A percentile compares a stretch with the other conserved stretches of the same genome.
phyloP scores from a whole-genome alignment of 164 flowering plant genomes.

The Houttuynia cordata region DNA sequence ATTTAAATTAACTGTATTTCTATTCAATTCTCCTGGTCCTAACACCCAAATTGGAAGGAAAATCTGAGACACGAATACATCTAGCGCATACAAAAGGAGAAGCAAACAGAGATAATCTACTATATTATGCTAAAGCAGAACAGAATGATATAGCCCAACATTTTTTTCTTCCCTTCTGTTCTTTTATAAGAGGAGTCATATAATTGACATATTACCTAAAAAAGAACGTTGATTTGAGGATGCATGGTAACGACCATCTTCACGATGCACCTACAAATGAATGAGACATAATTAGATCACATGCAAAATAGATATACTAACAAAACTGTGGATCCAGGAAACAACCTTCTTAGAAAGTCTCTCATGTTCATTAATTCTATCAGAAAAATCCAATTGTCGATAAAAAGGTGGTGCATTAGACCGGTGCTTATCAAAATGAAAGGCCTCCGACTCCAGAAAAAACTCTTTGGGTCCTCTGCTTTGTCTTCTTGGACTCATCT shows the following conservation, averaged over 20 bases:
- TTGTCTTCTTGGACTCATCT: constrained; percentile 48
- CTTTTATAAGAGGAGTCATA: too few relatives aligned
- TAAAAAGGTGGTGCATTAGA: constrained; percentile 43
- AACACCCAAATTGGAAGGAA: too few relatives aligned
- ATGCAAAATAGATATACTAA: not conserved
- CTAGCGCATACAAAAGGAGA: not conserved
- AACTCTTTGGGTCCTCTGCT: constrained; percentile 46
- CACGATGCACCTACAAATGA: constrained; percentile 35
- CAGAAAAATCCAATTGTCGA: constrained; percentile 44
- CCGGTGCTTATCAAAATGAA: constrained; percentile 44
- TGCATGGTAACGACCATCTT: constrained; percentile 47
- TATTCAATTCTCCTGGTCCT: too few relatives aligned
- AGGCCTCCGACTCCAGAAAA: constrained; percentile 38
- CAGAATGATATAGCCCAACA: not conserved
- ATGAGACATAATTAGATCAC: constrained; percentile 1
- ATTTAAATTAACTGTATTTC: too few relatives aligned
- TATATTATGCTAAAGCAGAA: not conserved
- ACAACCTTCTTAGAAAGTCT: constrained; percentile 66
- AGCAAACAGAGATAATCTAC: not conserved
- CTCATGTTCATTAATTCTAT: constrained; percentile 45
- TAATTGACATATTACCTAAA: constrained; percentile 30
- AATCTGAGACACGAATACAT: not conserved
- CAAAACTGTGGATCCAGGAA: not conserved
- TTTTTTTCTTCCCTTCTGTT: not conserved
- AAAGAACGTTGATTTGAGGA: constrained; percentile 28